These are phyloP conservation scores for Pisolithus tinctorius DNA, from an alignment of 768 basidiomycete genomes.

Conservation along the genomic window DNA sequence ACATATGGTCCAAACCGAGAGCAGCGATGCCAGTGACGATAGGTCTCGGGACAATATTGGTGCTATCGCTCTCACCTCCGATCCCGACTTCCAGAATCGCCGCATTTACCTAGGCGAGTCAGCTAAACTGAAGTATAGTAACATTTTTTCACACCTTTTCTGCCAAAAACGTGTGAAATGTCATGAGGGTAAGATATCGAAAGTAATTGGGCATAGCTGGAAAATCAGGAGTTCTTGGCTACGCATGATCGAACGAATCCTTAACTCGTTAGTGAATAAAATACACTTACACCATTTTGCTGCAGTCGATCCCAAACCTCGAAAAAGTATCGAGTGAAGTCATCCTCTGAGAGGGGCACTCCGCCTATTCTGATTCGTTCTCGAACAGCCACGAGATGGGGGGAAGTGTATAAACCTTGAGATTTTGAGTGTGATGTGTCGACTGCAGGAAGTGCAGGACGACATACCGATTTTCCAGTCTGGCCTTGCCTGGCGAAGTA, in stretches of 20 bases:
- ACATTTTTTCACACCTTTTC: constrained; percentile 39
- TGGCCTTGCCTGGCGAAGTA: constrained; percentile 67
- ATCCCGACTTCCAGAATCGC: constrained; percentile 96
- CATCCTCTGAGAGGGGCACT: constrained; percentile 79
- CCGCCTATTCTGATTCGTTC: constrained; percentile 96
- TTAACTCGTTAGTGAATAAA: background rate
- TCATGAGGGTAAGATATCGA: constrained; percentile 85
- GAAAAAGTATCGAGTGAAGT: constrained; percentile 90
- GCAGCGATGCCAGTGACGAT: constrained; percentile 87
- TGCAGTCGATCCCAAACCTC: constrained; percentile 89
- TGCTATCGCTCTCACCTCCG: constrained; percentile 90
- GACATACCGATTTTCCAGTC: constrained; percentile 74
- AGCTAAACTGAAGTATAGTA: background rate
- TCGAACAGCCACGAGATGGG: constrained; percentile 93
- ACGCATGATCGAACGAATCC: constrained; percentile 23
- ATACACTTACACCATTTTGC: constrained; percentile 49
- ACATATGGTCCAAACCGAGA: constrained; percentile 87
- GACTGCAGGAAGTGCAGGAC: background rate
- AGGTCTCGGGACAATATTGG: constrained; percentile 90
- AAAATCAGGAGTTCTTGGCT: constrained; percentile 40
- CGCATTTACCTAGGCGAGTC: constrained; percentile 54
- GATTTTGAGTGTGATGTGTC: background rate
- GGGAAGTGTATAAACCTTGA: constrained; percentile 90
- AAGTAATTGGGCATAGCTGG: constrained; percentile 86
- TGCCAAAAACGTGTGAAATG: constrained; percentile 82